Evolutionary conservation across 306 rosid species (phyloP).

Genomic region (Trifolium pratense): DNA sequence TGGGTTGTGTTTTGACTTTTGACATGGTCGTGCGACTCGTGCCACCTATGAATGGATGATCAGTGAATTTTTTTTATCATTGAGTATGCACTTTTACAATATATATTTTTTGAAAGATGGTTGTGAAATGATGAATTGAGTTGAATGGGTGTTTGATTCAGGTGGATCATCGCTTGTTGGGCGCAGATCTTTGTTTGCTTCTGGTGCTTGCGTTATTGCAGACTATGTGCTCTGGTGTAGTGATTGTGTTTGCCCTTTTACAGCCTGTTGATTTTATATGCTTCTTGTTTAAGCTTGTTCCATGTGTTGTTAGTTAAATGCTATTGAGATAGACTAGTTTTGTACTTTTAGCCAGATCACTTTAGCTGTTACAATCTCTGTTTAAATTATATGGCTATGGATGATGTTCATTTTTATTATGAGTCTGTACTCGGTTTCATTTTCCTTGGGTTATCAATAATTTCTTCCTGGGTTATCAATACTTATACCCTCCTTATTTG

Average conservation of each 20-base stretch:
- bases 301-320: conserved; percentile 43
- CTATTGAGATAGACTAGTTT: conserved; percentile 42
- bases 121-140: conserved; percentile 79
- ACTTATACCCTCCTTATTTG: conserved; percentile 22
- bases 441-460: conserved; percentile 31
- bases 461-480: conserved; percentile 1
- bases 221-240: conserved; percentile 83
- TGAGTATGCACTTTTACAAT: conserved; percentile 25
- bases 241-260: conserved; percentile 79
- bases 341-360: conserved; percentile 42
- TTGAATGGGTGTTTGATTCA: conserved; percentile 90
- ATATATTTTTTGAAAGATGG: conserved; percentile 48
- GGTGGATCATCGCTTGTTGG: conserved; percentile 89
- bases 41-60: conserved; percentile 24
- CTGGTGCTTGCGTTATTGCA: conserved; percentile 97
- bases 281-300: conserved; percentile 44
- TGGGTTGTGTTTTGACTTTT: conserved; percentile 18
- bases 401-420: conserved; percentile 15
- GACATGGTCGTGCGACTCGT: conserved; percentile 2
- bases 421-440: conserved; percentile 35
- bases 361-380: conserved; percentile 28
- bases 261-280: conserved; percentile 63
- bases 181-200: conserved; percentile 94
- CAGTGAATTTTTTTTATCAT: conserved; percentile 24
- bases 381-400: conserved; percentile 32